Evolutionary conservation across 495 filamentous ascomycete genomes (phyloP).

Genomic region (Penicillium cinerascens): DNA sequence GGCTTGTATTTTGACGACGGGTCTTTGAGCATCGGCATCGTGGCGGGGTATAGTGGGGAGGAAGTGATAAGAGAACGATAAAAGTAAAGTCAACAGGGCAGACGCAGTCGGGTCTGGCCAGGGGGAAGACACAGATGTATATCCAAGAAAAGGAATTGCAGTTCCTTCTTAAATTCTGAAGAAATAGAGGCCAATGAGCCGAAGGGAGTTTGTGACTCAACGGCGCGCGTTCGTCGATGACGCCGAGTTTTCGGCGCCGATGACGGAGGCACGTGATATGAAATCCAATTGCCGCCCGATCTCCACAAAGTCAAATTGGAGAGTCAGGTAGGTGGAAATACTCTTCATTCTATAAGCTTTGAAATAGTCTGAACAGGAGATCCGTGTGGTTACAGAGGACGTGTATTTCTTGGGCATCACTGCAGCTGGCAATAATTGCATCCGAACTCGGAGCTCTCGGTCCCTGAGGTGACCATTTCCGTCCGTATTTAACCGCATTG

Average conservation of each 20-base stretch:
- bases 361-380: background rate
- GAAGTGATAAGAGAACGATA: conserved; percentile 18
- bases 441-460: conserved; percentile 20
- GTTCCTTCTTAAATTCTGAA: conserved; percentile 13
- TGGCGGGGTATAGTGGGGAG: conserved; percentile 32
- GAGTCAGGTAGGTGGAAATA: background rate
- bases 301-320: background rate
- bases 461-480: conserved; percentile 6
- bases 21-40: conserved; percentile 68
- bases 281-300: background rate
- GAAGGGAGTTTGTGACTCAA: conserved; percentile 27
- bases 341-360: background rate
- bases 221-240: conserved; percentile 18
- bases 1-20: conserved; percentile 88
- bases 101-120: conserved; percentile 5
- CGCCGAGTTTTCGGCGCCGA: conserved; percentile 30
- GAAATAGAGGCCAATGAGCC: conserved; percentile 20
- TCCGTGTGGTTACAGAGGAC: background rate
- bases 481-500: conserved; percentile 22
- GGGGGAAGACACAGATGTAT: background rate
- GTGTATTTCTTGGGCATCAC: background rate
- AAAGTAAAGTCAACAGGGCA: conserved; percentile 4
- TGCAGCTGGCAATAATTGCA: background rate
- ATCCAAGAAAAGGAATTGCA: background rate
- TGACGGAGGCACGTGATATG: conserved; percentile 29